These are phyloP conservation scores for Berberis thunbergii DNA, from an alignment of 164 flowering plant genomes.

Conservation along the genomic window DNA sequence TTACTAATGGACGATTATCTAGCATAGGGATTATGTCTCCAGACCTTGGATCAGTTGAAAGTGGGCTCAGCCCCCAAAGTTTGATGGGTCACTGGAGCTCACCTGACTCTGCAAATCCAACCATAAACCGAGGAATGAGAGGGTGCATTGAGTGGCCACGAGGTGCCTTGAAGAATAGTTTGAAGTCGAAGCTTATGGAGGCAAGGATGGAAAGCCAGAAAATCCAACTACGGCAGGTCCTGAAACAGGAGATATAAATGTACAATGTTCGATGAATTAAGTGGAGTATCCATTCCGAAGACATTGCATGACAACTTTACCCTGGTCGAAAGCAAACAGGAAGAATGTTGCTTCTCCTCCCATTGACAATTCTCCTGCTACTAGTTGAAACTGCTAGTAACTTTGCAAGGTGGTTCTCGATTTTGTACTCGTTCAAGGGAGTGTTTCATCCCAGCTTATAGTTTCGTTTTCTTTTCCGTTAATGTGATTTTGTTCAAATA, in stretches of 20 bases:
- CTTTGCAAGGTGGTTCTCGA: too few species aligned
- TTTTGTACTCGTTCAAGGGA: too few species aligned
- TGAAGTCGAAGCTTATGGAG: constrained; percentile 79
- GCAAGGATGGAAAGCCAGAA: constrained; percentile 88
- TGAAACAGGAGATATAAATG: constrained; percentile 77
- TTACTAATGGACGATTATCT: constrained; percentile 57
- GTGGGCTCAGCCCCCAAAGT: constrained; percentile 41
- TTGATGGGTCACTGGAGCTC: constrained; percentile 66
- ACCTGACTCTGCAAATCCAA: constrained; percentile 60
- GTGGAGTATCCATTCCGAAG: neutral
- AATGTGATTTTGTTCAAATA: too few species aligned
- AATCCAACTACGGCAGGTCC: constrained; percentile 83
- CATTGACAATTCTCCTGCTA: too few species aligned
- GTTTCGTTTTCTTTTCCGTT: too few species aligned
- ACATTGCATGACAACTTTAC: neutral
- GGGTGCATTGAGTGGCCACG: constrained; percentile 93
- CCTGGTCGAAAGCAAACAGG: neutral
- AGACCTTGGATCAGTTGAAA: constrained; percentile 49
- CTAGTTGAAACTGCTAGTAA: too few species aligned
- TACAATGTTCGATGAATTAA: neutral
- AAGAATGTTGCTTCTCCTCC: too few species aligned
- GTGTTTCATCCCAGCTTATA: too few species aligned
- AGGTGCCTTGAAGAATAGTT: constrained; percentile 49
- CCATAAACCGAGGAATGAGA: constrained; percentile 55
- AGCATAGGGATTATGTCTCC: constrained; percentile 39